phyloP scores from a whole-genome alignment of 179 eudicot genomes.

The Beta lomatogona region DNA sequence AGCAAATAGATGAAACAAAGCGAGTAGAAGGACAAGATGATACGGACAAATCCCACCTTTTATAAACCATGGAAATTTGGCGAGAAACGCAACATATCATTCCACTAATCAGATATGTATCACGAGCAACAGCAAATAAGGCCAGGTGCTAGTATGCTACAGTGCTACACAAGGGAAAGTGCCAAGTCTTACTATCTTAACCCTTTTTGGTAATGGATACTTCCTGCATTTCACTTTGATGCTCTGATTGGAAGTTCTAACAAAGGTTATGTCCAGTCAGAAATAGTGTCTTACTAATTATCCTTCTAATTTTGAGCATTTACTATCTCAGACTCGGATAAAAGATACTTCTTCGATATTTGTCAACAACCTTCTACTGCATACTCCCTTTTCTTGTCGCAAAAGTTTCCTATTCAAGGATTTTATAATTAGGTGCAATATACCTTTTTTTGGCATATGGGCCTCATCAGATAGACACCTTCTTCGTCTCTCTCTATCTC shows the following conservation, averaged over 20 bases:
- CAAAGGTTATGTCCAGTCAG: neutral
- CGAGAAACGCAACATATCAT: neutral
- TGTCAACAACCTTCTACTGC: neutral
- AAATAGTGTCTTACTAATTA: neutral
- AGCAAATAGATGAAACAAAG: conserved; percentile 8
- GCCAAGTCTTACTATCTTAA: neutral
- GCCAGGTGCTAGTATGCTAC: neutral
- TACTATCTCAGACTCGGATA: neutral
- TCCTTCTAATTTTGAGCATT: neutral
- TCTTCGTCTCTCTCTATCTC: too few species aligned
- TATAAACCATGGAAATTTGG: neutral
- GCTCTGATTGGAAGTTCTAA: neutral
- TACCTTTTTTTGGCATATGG: too few species aligned
- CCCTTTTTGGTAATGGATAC: neutral
- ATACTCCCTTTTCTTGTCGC: too few species aligned
- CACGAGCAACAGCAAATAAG: neutral
- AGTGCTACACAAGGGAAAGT: neutral
- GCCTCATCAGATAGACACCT: too few species aligned
- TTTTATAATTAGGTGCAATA: too few species aligned
- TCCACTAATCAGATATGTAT: conserved; percentile 2
- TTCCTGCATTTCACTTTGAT: neutral
- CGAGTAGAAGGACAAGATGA: neutral
- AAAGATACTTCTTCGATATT: too few species aligned
- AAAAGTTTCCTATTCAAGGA: too few species aligned
- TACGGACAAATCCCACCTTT: neutral